Evolutionary conservation across 768 basidiomycete genomes (phyloP).

Genomic region (Imleria badia): DNA sequence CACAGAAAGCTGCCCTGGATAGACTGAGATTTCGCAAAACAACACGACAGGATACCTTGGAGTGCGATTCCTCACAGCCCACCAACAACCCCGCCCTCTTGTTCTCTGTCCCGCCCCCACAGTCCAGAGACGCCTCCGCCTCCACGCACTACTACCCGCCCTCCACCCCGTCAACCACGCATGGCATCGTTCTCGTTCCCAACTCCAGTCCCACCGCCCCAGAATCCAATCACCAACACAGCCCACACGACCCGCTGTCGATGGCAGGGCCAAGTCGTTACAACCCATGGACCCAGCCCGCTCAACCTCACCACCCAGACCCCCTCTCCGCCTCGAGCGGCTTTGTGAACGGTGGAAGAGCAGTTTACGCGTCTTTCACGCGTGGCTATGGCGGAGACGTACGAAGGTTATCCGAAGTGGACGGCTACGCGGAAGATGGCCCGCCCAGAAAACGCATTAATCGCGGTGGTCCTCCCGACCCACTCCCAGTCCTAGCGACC

Average conservation of each 20-base stretch:
- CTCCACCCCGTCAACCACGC: conserved; percentile 40
- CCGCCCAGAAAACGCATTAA: conserved; percentile 74
- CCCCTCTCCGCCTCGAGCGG: conserved; percentile 60
- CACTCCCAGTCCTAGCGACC: conserved; percentile 23
- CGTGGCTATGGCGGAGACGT: conserved; percentile 39
- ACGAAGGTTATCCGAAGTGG: conserved; percentile 38
- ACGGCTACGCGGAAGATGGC: conserved; percentile 48
- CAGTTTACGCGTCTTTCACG: conserved; percentile 54
- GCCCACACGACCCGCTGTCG: conserved; percentile 43
- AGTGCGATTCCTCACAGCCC: conserved; percentile 41
- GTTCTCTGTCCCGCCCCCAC: conserved; percentile 46
- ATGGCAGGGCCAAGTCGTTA: conserved; percentile 39
- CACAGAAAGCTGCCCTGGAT: conserved; percentile 44
- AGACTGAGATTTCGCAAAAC: conserved; percentile 50
- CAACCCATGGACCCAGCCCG: conserved; percentile 39
- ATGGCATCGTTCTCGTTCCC: conserved; percentile 68
- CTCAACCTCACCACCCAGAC: conserved; percentile 41
- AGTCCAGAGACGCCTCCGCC: conserved; percentile 77
- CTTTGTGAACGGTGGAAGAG: conserved; percentile 44
- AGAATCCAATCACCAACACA: conserved; percentile 38
- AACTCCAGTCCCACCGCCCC: conserved; percentile 64
- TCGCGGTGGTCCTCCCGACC: conserved; percentile 43
- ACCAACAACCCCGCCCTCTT: conserved; percentile 56
- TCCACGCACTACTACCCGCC: conserved; percentile 59
- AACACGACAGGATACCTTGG: conserved; percentile 30